Evolutionary conservation across 306 rosid genomes (phyloP).

Genomic region (Quercus variabilis): DNA sequence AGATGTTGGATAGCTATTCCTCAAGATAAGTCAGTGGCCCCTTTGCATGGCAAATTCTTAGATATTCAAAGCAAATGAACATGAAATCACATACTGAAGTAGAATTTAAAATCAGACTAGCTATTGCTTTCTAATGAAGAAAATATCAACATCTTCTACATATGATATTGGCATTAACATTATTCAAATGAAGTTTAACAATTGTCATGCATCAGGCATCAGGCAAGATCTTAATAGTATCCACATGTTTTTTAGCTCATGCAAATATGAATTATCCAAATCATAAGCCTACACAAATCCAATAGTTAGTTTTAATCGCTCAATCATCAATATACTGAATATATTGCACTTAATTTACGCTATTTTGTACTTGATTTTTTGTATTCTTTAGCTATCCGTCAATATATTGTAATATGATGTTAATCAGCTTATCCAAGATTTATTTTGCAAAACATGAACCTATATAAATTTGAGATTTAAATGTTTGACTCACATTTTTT

Average conservation of each 20-base stretch:
- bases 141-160: neutral
- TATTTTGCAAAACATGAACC: neutral
- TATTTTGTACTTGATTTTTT: neutral
- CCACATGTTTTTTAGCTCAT: neutral
- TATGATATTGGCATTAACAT: neutral
- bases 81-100: neutral
- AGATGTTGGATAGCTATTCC: neutral
- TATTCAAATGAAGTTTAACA: neutral
- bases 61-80: neutral
- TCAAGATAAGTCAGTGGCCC: neutral
- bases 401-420: neutral
- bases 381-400: neutral
- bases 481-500: too few species aligned
- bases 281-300: neutral
- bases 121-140: neutral
- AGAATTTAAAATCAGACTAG: neutral
- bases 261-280: neutral
- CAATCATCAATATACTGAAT: neutral
- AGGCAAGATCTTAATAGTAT: neutral
- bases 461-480: too few species aligned
- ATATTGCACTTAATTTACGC: neutral
- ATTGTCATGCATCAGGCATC: neutral
- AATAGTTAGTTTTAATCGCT: neutral
- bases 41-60: neutral
- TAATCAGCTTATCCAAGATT: neutral